These are phyloP conservation scores for Kwoniella pini DNA, from an alignment of 768 basidiomycete genomes.

Conservation along the genomic window DNA sequence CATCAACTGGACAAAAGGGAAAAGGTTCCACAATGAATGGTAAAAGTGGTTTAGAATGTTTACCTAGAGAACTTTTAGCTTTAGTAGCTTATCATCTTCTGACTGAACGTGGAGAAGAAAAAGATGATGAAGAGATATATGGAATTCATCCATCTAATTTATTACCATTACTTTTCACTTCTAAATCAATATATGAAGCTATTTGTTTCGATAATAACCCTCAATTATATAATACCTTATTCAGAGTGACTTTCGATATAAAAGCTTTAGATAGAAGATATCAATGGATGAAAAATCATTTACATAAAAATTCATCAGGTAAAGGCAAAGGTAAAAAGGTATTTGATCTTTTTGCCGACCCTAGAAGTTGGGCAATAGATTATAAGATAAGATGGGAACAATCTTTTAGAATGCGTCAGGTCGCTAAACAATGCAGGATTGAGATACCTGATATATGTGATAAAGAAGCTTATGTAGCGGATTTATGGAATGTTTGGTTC, in stretches of 20 bases:
- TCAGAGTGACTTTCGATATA: slow-evolving; percentile 46
- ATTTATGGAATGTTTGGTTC: slow-evolving; percentile 53
- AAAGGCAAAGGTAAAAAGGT: slow-evolving; percentile 17
- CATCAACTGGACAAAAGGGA: too few relatives aligned
- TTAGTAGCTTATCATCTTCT: slow-evolving; percentile 35
- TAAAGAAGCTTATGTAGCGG: slow-evolving; percentile 24
- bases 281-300: slow-evolving; percentile 32
- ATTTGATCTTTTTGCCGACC: slow-evolving; percentile 43
- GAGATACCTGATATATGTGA: slow-evolving; percentile 26
- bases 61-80: slow-evolving; percentile 33
- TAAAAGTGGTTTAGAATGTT: slow-evolving; percentile 12
- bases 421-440: slow-evolving; percentile 16
- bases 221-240: slow-evolving; percentile 42
- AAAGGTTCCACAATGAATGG: neutral
- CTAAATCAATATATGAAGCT: slow-evolving; percentile 26
- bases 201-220: slow-evolving; percentile 45
- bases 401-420: slow-evolving; percentile 33
- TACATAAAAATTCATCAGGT: slow-evolving; percentile 4
- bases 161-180: slow-evolving; percentile 37
- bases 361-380: slow-evolving; percentile 43
- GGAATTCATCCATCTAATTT: slow-evolving; percentile 26
- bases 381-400: slow-evolving; percentile 43
- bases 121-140: slow-evolving; percentile 1
- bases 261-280: slow-evolving; percentile 45
- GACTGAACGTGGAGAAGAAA: slow-evolving; percentile 9